phyloP scores from a whole-genome alignment of 2,329 filamentous ascomycete genomes.

The Colletotrichum sp. region DNA sequence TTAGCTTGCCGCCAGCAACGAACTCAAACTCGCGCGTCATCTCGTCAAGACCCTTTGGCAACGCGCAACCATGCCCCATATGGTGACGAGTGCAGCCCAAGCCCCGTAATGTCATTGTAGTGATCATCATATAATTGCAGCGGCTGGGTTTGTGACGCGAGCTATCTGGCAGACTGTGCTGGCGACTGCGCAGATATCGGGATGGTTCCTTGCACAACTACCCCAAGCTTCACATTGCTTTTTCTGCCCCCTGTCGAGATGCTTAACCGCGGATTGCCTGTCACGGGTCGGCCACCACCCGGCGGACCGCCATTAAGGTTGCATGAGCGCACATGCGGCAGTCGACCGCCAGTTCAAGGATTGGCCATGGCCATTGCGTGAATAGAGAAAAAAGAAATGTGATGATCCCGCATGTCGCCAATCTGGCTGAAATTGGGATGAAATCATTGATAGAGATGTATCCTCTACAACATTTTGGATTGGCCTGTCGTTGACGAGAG shows the following conservation, averaged over 20 bases:
- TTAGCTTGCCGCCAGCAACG: background rate
- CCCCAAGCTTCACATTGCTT: slow-evolving; percentile 2
- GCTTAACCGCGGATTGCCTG: background rate
- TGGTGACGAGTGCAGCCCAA: background rate
- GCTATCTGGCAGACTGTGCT: background rate
- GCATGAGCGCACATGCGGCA: background rate
- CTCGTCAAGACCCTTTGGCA: background rate
- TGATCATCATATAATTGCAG: background rate
- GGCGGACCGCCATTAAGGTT: slow-evolving; percentile 12
- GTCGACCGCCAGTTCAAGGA: background rate
- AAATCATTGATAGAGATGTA: background rate
- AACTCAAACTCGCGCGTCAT: background rate
- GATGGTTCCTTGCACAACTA: background rate
- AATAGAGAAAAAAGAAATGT: background rate
- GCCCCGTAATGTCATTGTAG: background rate
- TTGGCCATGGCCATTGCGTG: background rate
- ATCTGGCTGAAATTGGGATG: background rate
- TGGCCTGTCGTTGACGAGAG: background rate
- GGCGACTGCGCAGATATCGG: background rate
- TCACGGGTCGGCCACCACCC: background rate
- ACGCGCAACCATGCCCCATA: background rate
- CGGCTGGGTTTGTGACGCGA: background rate
- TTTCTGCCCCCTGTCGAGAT: background rate
- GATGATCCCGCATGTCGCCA: background rate
- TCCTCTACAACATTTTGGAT: background rate